Percentiles rank a stretch among this genome's conserved stretches.
Conservation (phyloP, 75 land plant genomes). For the Larix kaempferi region DNA sequence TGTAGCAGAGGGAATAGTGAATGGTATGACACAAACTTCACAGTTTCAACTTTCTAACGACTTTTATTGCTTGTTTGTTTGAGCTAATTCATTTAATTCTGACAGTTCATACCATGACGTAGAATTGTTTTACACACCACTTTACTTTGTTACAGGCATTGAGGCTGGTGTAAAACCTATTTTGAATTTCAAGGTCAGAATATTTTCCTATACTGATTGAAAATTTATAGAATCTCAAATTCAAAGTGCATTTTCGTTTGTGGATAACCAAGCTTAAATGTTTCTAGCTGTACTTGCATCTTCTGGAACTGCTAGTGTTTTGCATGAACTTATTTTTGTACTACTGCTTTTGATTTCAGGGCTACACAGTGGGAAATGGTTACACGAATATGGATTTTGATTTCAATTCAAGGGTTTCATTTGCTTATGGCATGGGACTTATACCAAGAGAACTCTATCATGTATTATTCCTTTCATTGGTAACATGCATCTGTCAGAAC, state of each 20-base stretch:
- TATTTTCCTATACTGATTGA: not conserved
- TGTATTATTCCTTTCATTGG: constrained; percentile 19
- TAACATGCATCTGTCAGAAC: no score
- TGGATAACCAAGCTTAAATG: not conserved
- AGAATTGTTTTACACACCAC: no score
- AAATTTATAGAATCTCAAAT: no score
- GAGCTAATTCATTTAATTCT: no score
- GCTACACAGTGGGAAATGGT: constrained; percentile 43
- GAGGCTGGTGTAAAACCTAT: constrained; percentile 30
- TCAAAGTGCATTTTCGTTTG: not conserved
- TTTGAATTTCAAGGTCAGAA: constrained; percentile 42
- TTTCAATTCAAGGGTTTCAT: constrained; percentile 37
- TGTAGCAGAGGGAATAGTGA: constrained; percentile 21
- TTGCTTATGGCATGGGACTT: constrained; percentile 61
- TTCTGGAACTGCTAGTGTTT: not conserved
- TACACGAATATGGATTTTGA: constrained; percentile 25
- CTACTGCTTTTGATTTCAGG: constrained; percentile 14
- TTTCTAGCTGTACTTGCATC: not conserved
- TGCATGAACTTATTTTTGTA: no score
- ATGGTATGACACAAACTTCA: no score
- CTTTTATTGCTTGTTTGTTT: no score
- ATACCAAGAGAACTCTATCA: constrained; percentile 50
- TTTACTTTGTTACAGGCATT: constrained; percentile 23
- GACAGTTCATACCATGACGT: no score
- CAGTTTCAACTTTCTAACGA: no score